Percentiles rank a stretch among this genome's conserved stretches.
Evolutionary conservation across 108 stramenopile species (phyloP).

Genomic region (Cyclotella choctawhatcheeana): DNA sequence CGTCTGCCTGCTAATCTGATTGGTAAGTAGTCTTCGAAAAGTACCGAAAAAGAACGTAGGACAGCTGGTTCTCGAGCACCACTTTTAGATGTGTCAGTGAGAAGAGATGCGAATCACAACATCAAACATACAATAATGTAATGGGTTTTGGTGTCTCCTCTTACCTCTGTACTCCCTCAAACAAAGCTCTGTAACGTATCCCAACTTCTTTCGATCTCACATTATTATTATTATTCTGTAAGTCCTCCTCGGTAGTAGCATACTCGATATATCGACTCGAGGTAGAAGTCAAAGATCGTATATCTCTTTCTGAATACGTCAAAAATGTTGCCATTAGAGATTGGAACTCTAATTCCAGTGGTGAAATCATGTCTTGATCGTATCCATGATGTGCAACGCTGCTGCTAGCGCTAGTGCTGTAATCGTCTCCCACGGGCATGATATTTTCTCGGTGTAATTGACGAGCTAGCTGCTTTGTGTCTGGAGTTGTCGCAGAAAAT

Average conservation of each 20-base stretch:
- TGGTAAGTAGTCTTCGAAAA: conserved; percentile 81
- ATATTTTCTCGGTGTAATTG: conserved; percentile 37
- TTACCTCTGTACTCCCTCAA: conserved; percentile 63
- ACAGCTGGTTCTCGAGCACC: conserved; percentile 70
- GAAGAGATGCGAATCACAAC: no score
- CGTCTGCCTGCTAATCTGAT: conserved; percentile 78
- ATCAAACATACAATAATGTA: not conserved
- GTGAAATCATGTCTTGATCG: conserved; percentile 34
- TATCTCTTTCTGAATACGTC: conserved; percentile 43
- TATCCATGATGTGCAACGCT: conserved; percentile 9
- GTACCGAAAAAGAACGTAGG: conserved; percentile 74
- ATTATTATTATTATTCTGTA: conserved; percentile 3
- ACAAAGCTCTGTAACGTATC: conserved; percentile 59
- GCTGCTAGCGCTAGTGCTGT: not conserved
- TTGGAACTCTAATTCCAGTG: conserved; percentile 45
- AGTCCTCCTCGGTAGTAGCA: conserved; percentile 3
- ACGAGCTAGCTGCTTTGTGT: conserved; percentile 30
- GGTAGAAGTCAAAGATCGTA: conserved; percentile 50
- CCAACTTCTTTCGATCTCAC: conserved; percentile 37
- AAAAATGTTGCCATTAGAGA: conserved; percentile 36
- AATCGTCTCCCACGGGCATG: conserved; percentile 14
- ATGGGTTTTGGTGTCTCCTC: no score
- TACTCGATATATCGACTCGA: conserved; percentile 31
- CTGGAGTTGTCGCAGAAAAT: not conserved
- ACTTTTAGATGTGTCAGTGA: conserved; percentile 2